Base-by-base conservation (phyloP, 1,139 yeast species). In the Candida sp. region DNA sequence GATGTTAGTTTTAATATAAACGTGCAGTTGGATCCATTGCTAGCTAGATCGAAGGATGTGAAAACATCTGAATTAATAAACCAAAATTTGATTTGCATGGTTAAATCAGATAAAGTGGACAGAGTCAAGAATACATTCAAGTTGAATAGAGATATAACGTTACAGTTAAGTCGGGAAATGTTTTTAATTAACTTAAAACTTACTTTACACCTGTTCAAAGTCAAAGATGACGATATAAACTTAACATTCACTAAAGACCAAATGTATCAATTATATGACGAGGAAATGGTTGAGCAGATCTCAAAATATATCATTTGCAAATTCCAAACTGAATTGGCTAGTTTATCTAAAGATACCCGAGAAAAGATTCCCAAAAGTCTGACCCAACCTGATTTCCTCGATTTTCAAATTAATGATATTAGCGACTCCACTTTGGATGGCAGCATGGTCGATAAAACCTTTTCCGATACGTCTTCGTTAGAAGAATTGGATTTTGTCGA, bases 21-120 rank as follows among this genome's bases (percentile, higher is more conserved):
- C 38, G 60, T 72, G 12, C 74, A 71, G 47, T 55, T 73, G 39
- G 71, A 72, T 47, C 54, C 70, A 11, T 52, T 73, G 9, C 50
- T 70, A 34, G 51, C 58, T 22, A 56, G 77, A 41, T 66, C 65
- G 46, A 46, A 50, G n/a, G 44, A 51, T 25, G 46, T 70, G 35
- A 58, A 55, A 38, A 67, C 75, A 11, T 57, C 69, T 6, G 67
- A 61, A 33, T 56, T 72, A 38, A 57, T 71, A 15, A 61, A 62
- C 39, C 66, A 63, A 22, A 68, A 71, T 51, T 50, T 67, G 43
- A 58, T 72, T 12, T 68, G 61, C 39, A 48, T 71, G 44, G 73
- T 73, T 6, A 61, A 63, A 39, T 42, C 58, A 5, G 55, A 52
- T 34, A 49, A 49, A 39, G 21, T 12, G 23, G 32, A 29, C 35